Percentiles rank a stretch among this genome's conserved stretches.
phyloP scores from a whole-genome alignment of 73 alveolate genomes.

The Paramecium primaurelia region DNA sequence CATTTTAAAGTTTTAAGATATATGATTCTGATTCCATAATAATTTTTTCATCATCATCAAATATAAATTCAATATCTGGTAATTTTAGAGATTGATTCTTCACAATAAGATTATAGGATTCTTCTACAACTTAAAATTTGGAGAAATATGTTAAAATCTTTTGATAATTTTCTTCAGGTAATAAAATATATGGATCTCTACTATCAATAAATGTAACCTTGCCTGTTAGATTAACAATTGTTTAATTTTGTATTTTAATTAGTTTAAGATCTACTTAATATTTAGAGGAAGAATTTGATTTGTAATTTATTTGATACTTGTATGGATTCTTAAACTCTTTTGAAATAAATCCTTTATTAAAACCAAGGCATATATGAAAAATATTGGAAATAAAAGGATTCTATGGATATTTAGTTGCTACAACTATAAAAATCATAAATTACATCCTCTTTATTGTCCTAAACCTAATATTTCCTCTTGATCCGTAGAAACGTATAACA shows the following conservation, averaged over 20 bases:
- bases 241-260: background rate
- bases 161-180: background rate
- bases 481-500: background rate
- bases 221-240: background rate
- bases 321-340: background rate
- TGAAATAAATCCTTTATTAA: background rate
- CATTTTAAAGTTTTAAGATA: background rate
- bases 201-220: background rate
- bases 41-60: background rate
- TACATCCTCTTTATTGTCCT: background rate
- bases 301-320: background rate
- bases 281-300: background rate
- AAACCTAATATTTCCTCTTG: background rate
- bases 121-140: background rate
- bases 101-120: background rate
- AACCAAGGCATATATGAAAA: background rate
- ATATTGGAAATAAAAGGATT: constrained; percentile 2
- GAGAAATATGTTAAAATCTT: background rate
- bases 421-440: background rate
- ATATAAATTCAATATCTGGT: background rate
- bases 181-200: background rate
- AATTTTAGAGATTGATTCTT: background rate
- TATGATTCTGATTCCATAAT: background rate
- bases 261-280: background rate
- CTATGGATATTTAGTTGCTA: background rate